These are phyloP conservation scores for Botrytis pseudocinerea DNA, from an alignment of 2,329 filamentous ascomycete species.

Conservation along the genomic window DNA sequence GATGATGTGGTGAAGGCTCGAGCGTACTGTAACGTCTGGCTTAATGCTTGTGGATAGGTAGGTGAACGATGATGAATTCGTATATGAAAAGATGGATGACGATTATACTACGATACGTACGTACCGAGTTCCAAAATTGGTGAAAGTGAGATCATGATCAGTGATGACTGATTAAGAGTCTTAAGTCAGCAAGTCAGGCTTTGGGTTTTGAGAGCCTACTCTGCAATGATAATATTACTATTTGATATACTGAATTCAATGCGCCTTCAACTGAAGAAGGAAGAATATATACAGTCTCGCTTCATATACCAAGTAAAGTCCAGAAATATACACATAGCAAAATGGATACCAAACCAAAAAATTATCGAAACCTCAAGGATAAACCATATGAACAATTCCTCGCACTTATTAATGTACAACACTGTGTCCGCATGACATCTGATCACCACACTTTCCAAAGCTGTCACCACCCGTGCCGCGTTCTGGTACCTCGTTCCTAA, in stretches of 20 bases:
- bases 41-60: neutral
- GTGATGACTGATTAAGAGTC: neutral
- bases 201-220: too few species aligned
- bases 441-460: conserved; percentile 9
- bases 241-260: neutral
- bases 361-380: neutral
- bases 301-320: too few species aligned
- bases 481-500: neutral
- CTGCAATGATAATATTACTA: too few species aligned
- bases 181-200: neutral
- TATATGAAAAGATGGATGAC: neutral
- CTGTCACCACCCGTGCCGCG: conserved; percentile 1
- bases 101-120: neutral
- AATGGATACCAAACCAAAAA: neutral
- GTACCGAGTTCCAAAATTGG: neutral
- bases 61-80: neutral
- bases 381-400: conserved; percentile 3
- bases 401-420: neutral
- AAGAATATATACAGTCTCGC: neutral
- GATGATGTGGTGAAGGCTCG: neutral
- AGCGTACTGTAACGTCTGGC: conserved; percentile 13
- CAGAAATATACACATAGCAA: neutral
- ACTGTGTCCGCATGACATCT: neutral
- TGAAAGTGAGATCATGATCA: neutral
- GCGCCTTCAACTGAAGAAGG: neutral